Base-by-base conservation (phyloP, 2,329 filamentous ascomycete genomes). In the Hypoxylon sp. region DNA sequence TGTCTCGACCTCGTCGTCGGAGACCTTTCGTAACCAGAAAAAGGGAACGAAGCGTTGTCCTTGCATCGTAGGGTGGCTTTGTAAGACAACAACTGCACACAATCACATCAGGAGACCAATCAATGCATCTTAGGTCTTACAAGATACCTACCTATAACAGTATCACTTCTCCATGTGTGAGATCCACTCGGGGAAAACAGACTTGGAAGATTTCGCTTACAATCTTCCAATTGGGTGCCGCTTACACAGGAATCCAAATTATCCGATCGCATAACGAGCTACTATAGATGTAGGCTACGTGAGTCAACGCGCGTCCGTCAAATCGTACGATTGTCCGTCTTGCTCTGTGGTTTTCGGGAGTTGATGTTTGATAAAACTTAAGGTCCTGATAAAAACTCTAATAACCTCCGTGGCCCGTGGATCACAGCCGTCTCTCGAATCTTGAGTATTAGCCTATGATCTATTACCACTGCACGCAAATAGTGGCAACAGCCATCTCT, bases 71-170 rank as follows among this genome's bases (percentile, higher is more conserved):
- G 61, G 43, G 30, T n/a, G 13, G 19, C 36, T 7, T 41, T 57
- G 51, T 60, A 53, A 63, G 43, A 67, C 55, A 56, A 34, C 48
- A 41, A 30, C 25, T 32, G 45, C 57, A 45, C 25, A 50, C 56
- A 57, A 51, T 25, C 45, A 32, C 32, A 23, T 53, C 50, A 49
- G 50, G 30, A 49, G 59, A 28, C 59, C 57, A 57, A 14, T 19
- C 21, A 43, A 17, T 46, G 41, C 56, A 13, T 45, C 32, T 17
- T n/a, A 50, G n/a, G 49, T 50, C 32, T 32, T 6, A 38, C 23
- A 41, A 60, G 57, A 60, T 17, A 11, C 11, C 30, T 49, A 41
- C n/a, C n/a, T n/a, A 49, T 7, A 21, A 23, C 34, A 34, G 13
- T 9, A 14, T n/a, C 17, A 43, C 46, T 38, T 41, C 30, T 1